phyloP scores from a whole-genome alignment of 2,329 filamentous ascomycete genomes.

The Exophiala dermatitidis region DNA sequence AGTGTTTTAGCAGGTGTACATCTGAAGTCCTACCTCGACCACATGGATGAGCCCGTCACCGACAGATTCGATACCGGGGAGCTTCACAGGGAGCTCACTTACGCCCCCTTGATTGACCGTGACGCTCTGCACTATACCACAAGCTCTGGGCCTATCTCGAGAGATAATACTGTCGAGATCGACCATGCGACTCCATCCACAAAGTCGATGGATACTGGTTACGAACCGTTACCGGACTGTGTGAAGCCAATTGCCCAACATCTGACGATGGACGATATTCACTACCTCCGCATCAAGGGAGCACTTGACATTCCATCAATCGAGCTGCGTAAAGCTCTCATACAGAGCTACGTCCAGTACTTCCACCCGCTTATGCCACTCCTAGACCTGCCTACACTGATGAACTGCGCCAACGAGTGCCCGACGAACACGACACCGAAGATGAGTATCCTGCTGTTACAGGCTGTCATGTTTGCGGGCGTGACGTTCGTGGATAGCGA shows the following conservation, averaged over 20 bases:
- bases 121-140: no score
- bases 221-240: slow-evolving; percentile 1
- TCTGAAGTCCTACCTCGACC: no score
- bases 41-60: no score
- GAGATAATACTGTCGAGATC: no score
- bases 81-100: no score
- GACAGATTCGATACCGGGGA: no score
- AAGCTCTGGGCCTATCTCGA: no score
- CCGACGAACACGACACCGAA: slow-evolving; percentile 48
- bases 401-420: slow-evolving; percentile 39
- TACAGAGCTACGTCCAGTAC: slow-evolving; percentile 76
- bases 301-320: slow-evolving; percentile 66
- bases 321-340: slow-evolving; percentile 66
- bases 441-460: slow-evolving; percentile 78
- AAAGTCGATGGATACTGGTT: not conserved
- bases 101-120: no score
- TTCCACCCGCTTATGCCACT: slow-evolving; percentile 92
- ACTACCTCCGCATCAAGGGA: slow-evolving; percentile 65
- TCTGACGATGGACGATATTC: slow-evolving; percentile 71
- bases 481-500: slow-evolving; percentile 78
- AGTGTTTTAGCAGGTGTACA: no score
- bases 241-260: slow-evolving; percentile 56
- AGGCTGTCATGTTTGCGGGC: slow-evolving; percentile 87
- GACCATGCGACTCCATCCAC: not conserved
- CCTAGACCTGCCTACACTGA: slow-evolving; percentile 51